Evolutionary conservation across 768 basidiomycete genomes (phyloP), one percentile per base, ranked within the genome.

Genomic region (Brasilioporus rufonigricans): DNA sequence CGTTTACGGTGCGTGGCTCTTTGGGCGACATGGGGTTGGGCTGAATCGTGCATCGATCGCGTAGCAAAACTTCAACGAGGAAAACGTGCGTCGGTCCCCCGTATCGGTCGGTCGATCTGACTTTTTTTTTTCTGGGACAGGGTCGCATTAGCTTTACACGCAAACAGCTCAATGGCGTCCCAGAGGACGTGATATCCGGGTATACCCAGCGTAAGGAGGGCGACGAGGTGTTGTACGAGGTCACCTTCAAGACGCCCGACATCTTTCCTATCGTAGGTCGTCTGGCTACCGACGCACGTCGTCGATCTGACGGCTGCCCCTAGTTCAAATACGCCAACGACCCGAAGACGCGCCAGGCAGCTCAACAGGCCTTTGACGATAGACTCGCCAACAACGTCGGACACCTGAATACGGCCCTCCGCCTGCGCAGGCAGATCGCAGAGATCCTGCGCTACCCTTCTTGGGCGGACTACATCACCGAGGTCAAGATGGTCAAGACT

Each of bases 61-160:
- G 11, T 54, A 89, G 86, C 91, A 89, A 85, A 91, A 92, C 73
- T 91, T 87, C 74, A 93, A 93, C 62, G 91, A 95, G 70, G 92
- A 94, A 66, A 85, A 86, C 40, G 90, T 89, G 60, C 47, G 76
- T 61, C 13, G 8, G 8, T 27, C 12, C 6, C 12, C 32, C 13
- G 7, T 24, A 1, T 10, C 16, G 16, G 10, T 14, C 29, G 44
- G 43, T 48, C 16, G 40, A 38, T 46, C 52, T 21, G 44, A 52
- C 46, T n/a, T 7, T 64, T 16, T 44, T 19, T n/a, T 7, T 64
- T 16, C 44, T 19, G 0, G 41, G 12, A 19, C 51, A 91, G 88
- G 83, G 79, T 23, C 69, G 73, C 26, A 74, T 91, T 44, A 73
- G 77, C 5, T 90, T 91, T 63, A 89, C 86, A 0, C 72, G 71